phyloP scores from a whole-genome alignment of 192 early-diverging fungal species.

The Entomortierella lignicola region DNA sequence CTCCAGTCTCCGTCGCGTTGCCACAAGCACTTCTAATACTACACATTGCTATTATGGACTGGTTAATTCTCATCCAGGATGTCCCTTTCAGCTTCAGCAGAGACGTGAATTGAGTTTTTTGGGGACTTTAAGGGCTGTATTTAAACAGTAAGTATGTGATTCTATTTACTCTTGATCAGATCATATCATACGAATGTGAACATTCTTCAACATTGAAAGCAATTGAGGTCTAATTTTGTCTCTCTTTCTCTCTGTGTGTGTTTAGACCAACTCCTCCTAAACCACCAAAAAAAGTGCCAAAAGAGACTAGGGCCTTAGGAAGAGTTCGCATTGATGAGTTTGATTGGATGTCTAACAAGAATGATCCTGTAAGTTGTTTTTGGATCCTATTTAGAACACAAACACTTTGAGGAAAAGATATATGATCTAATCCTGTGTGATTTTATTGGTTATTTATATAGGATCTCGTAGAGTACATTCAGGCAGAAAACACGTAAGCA shows the following conservation, averaged over 20 bases:
- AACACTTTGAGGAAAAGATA: too few species aligned
- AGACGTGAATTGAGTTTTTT: constrained; percentile 39
- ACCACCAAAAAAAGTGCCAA: constrained; percentile 55
- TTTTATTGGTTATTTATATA: too few species aligned
- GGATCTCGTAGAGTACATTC: constrained; percentile 59
- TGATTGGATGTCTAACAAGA: constrained; percentile 64
- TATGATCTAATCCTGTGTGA: not conserved
- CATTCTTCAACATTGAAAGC: too few species aligned
- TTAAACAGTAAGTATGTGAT: constrained; percentile 44
- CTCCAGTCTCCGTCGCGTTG: constrained; percentile 24
- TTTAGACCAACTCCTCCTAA: constrained; percentile 45
- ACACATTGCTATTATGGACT: too few species aligned
- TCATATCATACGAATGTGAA: too few species aligned
- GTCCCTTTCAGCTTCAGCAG: constrained; percentile 26
- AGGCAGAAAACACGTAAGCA: constrained; percentile 65
- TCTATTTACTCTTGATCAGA: constrained; percentile 4
- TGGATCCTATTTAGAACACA: not conserved
- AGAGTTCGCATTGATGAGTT: constrained; percentile 59
- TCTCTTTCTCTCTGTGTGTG: not conserved
- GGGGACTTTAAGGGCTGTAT: constrained; percentile 40
- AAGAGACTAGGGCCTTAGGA: constrained; percentile 49
- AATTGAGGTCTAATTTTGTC: not conserved
- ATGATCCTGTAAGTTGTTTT: constrained; percentile 60
- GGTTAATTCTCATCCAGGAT: not conserved
- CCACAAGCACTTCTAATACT: not conserved